Percentiles rank a stretch among this genome's conserved stretches.
phyloP scores from a whole-genome alignment of 192 early-diverging fungal species.

The Coemansia sp. region DNA sequence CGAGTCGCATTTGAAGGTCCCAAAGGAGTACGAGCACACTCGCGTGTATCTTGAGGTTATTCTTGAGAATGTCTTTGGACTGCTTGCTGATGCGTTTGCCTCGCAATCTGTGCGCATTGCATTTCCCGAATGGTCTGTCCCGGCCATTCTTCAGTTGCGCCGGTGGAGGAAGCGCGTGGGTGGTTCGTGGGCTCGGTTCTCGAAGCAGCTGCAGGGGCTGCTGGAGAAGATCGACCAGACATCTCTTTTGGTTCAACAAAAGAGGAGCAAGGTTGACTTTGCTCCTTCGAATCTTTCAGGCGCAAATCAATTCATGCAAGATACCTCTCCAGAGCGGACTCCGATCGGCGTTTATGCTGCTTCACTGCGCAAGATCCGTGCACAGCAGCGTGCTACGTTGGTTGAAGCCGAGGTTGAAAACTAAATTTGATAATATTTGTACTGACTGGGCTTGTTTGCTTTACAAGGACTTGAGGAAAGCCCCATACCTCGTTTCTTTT shows the following conservation, averaged over 20 bases:
- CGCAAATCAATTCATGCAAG: slow-evolving; percentile 56
- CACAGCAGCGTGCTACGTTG: slow-evolving; percentile 56
- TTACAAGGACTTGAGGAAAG: too few relatives aligned
- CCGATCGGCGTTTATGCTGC: slow-evolving; percentile 55
- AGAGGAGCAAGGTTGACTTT: slow-evolving; percentile 69
- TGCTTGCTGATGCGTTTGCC: slow-evolving; percentile 78
- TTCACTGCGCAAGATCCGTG: slow-evolving; percentile 58
- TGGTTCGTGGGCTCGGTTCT: slow-evolving; percentile 68
- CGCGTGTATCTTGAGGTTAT: slow-evolving; percentile 82
- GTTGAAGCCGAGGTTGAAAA: slow-evolving; percentile 43
- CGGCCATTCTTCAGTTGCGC: slow-evolving; percentile 83
- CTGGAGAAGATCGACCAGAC: slow-evolving; percentile 89
- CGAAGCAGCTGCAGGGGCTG: slow-evolving; percentile 80
- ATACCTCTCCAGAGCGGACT: slow-evolving; percentile 42
- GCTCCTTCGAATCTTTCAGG: slow-evolving; percentile 58
- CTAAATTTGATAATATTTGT: neutral
- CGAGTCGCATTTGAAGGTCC: slow-evolving; percentile 73
- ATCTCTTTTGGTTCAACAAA: slow-evolving; percentile 69
- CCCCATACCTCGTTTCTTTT: too few relatives aligned
- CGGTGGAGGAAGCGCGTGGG: slow-evolving; percentile 81
- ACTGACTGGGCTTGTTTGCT: too few relatives aligned
- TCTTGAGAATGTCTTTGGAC: slow-evolving; percentile 73
- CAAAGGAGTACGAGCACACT: slow-evolving; percentile 82
- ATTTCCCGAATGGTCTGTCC: slow-evolving; percentile 93
- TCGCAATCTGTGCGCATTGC: slow-evolving; percentile 76